These are phyloP conservation scores for Ajuga reptans DNA, from an alignment of 305 asterid species.

Conservation along the genomic window DNA sequence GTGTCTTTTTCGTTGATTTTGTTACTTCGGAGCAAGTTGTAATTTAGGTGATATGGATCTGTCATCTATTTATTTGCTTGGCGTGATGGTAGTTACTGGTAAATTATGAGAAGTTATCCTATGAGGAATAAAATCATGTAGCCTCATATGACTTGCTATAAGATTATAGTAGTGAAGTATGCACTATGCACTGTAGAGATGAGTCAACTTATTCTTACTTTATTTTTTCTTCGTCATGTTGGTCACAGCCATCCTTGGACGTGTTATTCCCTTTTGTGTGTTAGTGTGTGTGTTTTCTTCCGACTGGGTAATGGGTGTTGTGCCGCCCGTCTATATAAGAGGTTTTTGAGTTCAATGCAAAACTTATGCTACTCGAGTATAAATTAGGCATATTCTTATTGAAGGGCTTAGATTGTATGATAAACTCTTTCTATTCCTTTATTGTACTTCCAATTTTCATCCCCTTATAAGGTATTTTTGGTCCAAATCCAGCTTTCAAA, in stretches of 20 bases:
- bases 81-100: not conserved
- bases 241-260: not conserved
- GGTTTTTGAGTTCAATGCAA: not conserved
- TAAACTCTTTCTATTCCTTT: not conserved
- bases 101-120: not conserved
- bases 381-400: not conserved
- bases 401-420: not conserved
- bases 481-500: slow-evolving; percentile 52
- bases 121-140: not conserved
- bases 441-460: slow-evolving; percentile 6
- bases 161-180: not conserved
- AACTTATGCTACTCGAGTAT: not conserved
- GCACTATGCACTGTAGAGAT: not conserved
- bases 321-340: not conserved
- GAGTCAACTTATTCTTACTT: not conserved
- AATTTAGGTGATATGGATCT: not conserved
- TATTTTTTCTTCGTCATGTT: not conserved
- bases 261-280: not conserved
- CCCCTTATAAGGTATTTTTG: not conserved
- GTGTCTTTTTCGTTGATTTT: not conserved
- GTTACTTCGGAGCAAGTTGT: not conserved
- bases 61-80: not conserved
- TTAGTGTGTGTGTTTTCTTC: not conserved
- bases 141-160: not conserved
- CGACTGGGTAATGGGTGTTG: not conserved